Evolutionary conservation across 1,139 yeast genomes (phyloP), one percentile per base, ranked within the genome.

Genomic region (Suhomyces maxii): DNA sequence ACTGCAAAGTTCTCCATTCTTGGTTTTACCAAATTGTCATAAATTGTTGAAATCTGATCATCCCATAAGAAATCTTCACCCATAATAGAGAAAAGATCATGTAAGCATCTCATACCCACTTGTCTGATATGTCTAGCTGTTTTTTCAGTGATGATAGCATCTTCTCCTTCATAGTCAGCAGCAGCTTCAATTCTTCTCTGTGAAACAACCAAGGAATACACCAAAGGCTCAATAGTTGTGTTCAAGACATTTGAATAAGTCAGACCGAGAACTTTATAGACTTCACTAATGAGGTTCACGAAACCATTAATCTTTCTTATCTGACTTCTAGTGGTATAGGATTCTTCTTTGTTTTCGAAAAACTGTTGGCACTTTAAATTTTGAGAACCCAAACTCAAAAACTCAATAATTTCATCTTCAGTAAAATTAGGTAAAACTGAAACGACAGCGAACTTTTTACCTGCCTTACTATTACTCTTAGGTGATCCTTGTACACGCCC

Each of bases 381-480:
- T 25, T 77, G 79, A 34, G 84, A 73, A 8, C 91, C 89, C 39
- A 90, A 71, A 30, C 68, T 58, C 37, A 90, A 69, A 58, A 91
- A 91, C 44, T 77, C 72, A 8, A 69, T 65, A 31, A 90, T 76
- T 52, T 81, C 78, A 7, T 69, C 63, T 14, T 79, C 78, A 18
- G 77, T 73, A 44, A 93, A 73, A 52, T 77, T 83, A 26, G 89
- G 87, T 44, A 93, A 67, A 2, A 87, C 75, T 14, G 86, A 76
- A 12, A 93, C 73, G 5, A 90, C 89, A 2, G 97, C 93, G 59
- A 77, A 77, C 55, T 89, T 86, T 55, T 88, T 79, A 25, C 91
- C 84, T 50, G 80, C 78, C 57, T 87, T 87, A 41, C 84, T 80
- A 50, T 89, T 89, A 63, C 85, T 82, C 51, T 63, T 70, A 5